These are phyloP conservation scores for Phytophthora ramorum DNA, from an alignment of 352 stramenopile genomes.

Conservation along the genomic window DNA sequence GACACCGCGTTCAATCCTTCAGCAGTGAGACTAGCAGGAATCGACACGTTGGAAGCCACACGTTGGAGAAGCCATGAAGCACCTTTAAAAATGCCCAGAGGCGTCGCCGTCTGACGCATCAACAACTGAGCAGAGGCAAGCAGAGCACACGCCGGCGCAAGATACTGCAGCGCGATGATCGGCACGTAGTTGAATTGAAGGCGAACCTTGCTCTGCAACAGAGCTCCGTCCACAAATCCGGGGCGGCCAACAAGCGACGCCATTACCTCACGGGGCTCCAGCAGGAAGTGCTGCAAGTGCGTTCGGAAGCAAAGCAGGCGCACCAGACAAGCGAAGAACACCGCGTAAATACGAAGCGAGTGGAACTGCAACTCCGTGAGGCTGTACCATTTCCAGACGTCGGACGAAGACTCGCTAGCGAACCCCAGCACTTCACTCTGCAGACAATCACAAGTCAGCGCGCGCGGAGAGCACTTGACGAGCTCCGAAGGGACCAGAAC, in stretches of 20 bases:
- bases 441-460: slow-evolving; percentile 65
- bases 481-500: slow-evolving; percentile 57
- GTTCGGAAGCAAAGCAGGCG: slow-evolving; percentile 63
- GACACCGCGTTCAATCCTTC: slow-evolving; percentile 21
- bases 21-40: slow-evolving; percentile 23
- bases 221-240: slow-evolving; percentile 59
- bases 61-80: slow-evolving; percentile 40
- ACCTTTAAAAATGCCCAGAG: slow-evolving; percentile 49
- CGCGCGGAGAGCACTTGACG: slow-evolving; percentile 51
- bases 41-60: slow-evolving; percentile 18
- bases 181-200: slow-evolving; percentile 87
- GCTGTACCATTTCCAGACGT: slow-evolving; percentile 44
- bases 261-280: slow-evolving; percentile 78
- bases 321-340: slow-evolving; percentile 54
- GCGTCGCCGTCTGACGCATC: slow-evolving; percentile 60
- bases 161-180: slow-evolving; percentile 81
- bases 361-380: slow-evolving; percentile 69
- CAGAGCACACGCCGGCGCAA: slow-evolving; percentile 59
- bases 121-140: slow-evolving; percentile 57
- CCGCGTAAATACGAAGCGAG: slow-evolving; percentile 55
- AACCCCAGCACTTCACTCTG: slow-evolving; percentile 41
- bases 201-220: slow-evolving; percentile 74
- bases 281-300: slow-evolving; percentile 81
- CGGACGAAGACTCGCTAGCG: slow-evolving; percentile 4
- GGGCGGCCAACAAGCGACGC: slow-evolving; percentile 59